phyloP scores from a whole-genome alignment of 768 basidiomycete genomes.

The Sporobolomyces roseus region DNA sequence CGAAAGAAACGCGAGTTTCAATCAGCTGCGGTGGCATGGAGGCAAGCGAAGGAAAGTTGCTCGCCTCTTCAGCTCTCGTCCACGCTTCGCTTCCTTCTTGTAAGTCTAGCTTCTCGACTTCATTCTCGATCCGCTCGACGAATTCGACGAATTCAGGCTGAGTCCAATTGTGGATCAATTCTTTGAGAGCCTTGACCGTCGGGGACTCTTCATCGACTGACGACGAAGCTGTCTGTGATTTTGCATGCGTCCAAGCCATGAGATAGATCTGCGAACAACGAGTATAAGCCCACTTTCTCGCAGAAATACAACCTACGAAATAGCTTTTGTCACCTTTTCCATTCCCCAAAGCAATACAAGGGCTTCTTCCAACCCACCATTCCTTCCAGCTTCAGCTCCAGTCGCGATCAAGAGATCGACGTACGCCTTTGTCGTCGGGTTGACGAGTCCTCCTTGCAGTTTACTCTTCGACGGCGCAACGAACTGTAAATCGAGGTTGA shows the following conservation, averaged over 20 bases:
- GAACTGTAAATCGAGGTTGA: slow-evolving; percentile 50
- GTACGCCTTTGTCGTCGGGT: slow-evolving; percentile 65
- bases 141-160: slow-evolving; percentile 47
- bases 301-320: too few relatives aligned
- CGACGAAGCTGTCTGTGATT: neutral
- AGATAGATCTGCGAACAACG: slow-evolving; percentile 59
- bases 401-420: slow-evolving; percentile 61
- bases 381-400: slow-evolving; percentile 53
- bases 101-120: slow-evolving; percentile 25
- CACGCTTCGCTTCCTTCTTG: slow-evolving; percentile 22
- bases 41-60: neutral
- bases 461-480: slow-evolving; percentile 4
- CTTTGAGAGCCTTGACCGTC: slow-evolving; percentile 46
- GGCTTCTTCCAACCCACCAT: slow-evolving; percentile 59
- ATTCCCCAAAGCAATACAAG: slow-evolving; percentile 73
- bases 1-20: neutral
- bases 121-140: slow-evolving; percentile 44
- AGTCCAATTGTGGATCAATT: slow-evolving; percentile 66
- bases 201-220: slow-evolving; percentile 48
- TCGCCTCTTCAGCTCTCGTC: slow-evolving; percentile 30
- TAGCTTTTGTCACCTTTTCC: slow-evolving; percentile 58
- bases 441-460: slow-evolving; percentile 55
- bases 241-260: slow-evolving; percentile 59
- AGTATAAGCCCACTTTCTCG: too few relatives aligned
- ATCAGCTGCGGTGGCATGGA: neutral